Evolutionary conservation across 2,329 filamentous ascomycete genomes (phyloP), one percentile per base, ranked within the genome.

Genomic region (Chaetomiaceae sp.): DNA sequence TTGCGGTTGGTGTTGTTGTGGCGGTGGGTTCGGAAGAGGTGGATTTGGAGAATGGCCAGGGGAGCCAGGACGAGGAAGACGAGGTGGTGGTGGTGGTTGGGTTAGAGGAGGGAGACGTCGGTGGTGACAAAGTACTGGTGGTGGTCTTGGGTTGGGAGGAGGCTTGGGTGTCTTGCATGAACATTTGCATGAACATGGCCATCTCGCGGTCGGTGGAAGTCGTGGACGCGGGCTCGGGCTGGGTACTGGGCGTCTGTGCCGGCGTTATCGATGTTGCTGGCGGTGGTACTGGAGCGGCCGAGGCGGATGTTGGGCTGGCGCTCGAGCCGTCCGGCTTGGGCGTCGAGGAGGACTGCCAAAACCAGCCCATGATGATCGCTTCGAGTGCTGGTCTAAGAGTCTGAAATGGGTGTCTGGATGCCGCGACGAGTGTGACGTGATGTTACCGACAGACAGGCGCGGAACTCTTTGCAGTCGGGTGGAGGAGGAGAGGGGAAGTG

Each of bases 281-380:
- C 51, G 38, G 55, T 48, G 34, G 50, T 14, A 30, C 42, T 54
- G 58, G 20, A 14, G 56, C 36, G 34, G 56, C 40, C 41, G 62
- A 48, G 33, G 61, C 51, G 20, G 52, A 47, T 29, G 52, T 25
- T 33, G 45, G 38, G 47, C 49, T 37, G 54, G 52, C 60, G 44
- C 20, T 46, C 42, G 46, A 30, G 42, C 38, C 43, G 48, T 20
- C 37, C 34, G 49, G 36, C 33, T 54, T 54, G 16, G 65, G 40
- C 37, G 61, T 27, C 23, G 71, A 27, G 23, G 71, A 55, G 14
- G 70, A 56, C 14, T 69, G 62, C 79, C 80, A 85, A 57, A 83
- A 71, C 82, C 82, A 85, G 59, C 80, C 81, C 82, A 85, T 85
- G 57, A 51, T 71, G 62, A 40, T 21, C 36, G 18, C 6, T 36